Conservation (phyloP, 139 green algal genomes). For the Auxenochlorella pyrenoidosa region DNA sequence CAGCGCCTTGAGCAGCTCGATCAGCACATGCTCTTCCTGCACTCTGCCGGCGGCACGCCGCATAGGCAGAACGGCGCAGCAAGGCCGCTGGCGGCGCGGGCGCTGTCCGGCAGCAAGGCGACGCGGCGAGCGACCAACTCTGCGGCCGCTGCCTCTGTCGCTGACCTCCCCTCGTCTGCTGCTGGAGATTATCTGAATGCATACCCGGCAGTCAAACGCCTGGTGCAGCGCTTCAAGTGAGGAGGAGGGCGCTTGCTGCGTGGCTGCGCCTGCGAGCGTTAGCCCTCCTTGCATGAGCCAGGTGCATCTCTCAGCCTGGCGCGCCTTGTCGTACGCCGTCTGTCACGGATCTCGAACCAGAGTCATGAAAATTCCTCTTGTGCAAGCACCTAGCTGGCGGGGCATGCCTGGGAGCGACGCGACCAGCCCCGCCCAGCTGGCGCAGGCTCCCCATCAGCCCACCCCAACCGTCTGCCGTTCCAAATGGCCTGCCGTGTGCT, state of each 20-base stretch:
- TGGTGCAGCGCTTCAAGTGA: constrained; percentile 33
- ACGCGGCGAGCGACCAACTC: neutral
- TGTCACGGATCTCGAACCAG: too few relatives aligned
- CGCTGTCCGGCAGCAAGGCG: neutral
- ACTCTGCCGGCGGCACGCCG: neutral
- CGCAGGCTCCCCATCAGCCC: too few relatives aligned
- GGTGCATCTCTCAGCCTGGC: too few relatives aligned
- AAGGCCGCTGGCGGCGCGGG: neutral
- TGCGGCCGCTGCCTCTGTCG: neutral
- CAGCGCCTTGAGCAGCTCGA: neutral
- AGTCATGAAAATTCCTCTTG: too few relatives aligned
- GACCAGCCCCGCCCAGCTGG: too few relatives aligned
- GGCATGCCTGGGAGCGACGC: too few relatives aligned
- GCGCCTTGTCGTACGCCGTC: too few relatives aligned
- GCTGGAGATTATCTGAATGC: constrained; percentile 7
- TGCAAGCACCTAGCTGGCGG: too few relatives aligned
- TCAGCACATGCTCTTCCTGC: neutral
- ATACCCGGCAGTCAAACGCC: constrained; percentile 11
- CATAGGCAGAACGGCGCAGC: neutral
- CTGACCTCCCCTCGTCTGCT: neutral
- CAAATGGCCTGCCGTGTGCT: neutral
- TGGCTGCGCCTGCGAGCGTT: too few relatives aligned
- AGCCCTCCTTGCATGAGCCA: neutral
- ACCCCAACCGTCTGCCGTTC: neutral
- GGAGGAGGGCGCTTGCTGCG: neutral